Conservation (phyloP, 495 filamentous ascomycete genomes). For the Thozetella sp. region DNA sequence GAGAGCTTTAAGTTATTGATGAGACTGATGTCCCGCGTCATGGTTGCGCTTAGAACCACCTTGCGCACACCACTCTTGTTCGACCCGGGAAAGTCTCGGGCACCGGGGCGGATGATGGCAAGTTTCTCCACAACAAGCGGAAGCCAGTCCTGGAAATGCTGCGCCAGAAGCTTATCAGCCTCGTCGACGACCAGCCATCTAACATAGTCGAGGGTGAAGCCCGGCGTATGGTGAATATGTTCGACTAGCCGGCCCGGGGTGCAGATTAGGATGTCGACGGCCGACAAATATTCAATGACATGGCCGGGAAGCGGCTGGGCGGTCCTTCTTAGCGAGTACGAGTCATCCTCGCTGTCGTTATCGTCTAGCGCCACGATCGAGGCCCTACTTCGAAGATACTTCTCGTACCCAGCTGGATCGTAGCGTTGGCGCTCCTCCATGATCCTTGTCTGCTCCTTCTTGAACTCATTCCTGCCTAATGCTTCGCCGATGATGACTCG, state of each 20-base stretch:
- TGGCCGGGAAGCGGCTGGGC: conserved; percentile 56
- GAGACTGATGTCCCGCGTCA: conserved; percentile 86
- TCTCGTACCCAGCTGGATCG: conserved; percentile 29
- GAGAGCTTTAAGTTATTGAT: conserved; percentile 72
- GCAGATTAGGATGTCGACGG: conserved; percentile 86
- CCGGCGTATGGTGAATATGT: conserved; percentile 79
- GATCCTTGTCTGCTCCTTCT: conserved; percentile 71
- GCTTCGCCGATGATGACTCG: conserved; percentile 78
- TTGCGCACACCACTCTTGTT: conserved; percentile 60
- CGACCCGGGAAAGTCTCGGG: conserved; percentile 51
- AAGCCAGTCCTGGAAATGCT: conserved; percentile 93
- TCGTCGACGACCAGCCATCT: conserved; percentile 93
- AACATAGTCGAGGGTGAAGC: conserved; percentile 74
- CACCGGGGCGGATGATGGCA: conserved; percentile 30
- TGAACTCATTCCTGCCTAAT: conserved; percentile 75
- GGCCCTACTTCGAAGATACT: conserved; percentile 18
- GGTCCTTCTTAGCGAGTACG: conserved; percentile 5
- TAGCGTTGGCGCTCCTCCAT: conserved; percentile 60
- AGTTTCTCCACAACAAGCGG: conserved; percentile 69
- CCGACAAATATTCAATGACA: conserved; percentile 62
- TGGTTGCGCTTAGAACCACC: conserved; percentile 86
- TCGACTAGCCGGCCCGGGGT: conserved; percentile 93
- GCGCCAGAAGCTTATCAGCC: conserved; percentile 86
- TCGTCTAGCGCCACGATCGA: conserved; percentile 17
- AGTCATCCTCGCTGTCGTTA: conserved; percentile 16